These are phyloP conservation scores for Magnusiomyces tetraspermus DNA, from an alignment of 1,139 yeast genomes.

Conservation along the genomic window DNA sequence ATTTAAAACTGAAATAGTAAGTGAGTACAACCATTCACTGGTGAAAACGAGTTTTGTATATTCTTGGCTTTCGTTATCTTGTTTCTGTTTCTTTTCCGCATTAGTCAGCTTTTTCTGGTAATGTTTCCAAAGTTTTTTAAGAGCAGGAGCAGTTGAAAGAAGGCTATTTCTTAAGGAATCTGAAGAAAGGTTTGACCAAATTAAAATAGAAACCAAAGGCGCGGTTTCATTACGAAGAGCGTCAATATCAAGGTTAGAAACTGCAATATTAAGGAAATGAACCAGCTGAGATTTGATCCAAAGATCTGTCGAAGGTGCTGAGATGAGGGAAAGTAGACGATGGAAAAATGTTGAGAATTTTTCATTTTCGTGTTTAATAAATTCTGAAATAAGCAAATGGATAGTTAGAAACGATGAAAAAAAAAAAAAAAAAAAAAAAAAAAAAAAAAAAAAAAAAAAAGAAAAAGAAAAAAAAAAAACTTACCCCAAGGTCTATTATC, in stretches of 20 bases:
- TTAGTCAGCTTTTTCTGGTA: slow-evolving; percentile 20
- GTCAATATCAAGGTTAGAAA: slow-evolving; percentile 22
- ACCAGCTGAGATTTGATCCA: slow-evolving; percentile 17
- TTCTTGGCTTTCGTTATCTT: too few relatives aligned
- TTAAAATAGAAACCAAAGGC: slow-evolving; percentile 35
- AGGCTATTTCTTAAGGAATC: slow-evolving; percentile 17
- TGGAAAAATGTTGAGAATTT: slow-evolving; percentile 24
- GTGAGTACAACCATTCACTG: slow-evolving; percentile 23
- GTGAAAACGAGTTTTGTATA: slow-evolving; percentile 16
- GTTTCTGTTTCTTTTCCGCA: slow-evolving; percentile 14
- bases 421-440: neutral
- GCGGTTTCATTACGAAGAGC: slow-evolving; percentile 26
- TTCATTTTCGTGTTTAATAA: slow-evolving; percentile 18
- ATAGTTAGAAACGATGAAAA: too few relatives aligned
- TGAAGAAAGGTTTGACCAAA: slow-evolving; percentile 32
- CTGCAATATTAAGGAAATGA: slow-evolving; percentile 23
- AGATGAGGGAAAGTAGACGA: slow-evolving; percentile 23
- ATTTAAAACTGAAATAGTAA: slow-evolving; percentile 15
- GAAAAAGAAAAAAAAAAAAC: slow-evolving; percentile 2
- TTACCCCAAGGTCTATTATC: slow-evolving; percentile 16
- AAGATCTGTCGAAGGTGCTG: slow-evolving; percentile 12
- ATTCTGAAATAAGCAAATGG: too few relatives aligned
- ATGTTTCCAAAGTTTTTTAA: slow-evolving; percentile 26
- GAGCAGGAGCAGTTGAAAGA: slow-evolving; percentile 17
- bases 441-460: neutral